Conservation (phyloP, 2,329 filamentous ascomycete species). For the Bipolaris victoriae region DNA sequence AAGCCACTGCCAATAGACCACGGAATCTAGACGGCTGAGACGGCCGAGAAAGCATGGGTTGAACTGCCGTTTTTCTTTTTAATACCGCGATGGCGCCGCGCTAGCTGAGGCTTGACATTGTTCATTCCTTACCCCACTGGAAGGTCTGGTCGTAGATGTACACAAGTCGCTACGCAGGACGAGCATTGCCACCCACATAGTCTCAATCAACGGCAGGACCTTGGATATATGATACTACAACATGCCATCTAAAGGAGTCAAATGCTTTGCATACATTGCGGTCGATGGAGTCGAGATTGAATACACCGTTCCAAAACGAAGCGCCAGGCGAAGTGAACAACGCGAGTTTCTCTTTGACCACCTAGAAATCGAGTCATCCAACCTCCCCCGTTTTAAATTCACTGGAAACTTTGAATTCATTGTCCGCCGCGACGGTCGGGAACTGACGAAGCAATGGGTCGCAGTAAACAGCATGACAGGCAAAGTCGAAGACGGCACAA, state of each 20-base stretch:
- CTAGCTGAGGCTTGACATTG: neutral
- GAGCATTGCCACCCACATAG: neutral
- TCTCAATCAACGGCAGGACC: neutral
- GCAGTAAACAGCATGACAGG: constrained; percentile 57
- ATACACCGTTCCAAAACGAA: constrained; percentile 52
- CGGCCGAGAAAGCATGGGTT: constrained; percentile 10
- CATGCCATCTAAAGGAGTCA: constrained; percentile 47
- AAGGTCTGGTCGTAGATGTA: neutral
- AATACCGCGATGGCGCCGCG: constrained; percentile 4
- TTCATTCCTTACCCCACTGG: neutral
- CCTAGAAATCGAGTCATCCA: constrained; percentile 55
- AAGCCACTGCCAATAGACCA: constrained; percentile 15
- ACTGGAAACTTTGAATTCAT: constrained; percentile 55
- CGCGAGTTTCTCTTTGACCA: constrained; percentile 50
- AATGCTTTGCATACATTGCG: constrained; percentile 42
- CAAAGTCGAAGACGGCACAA: constrained; percentile 50
- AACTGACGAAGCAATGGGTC: constrained; percentile 54
- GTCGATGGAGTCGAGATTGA: constrained; percentile 53
- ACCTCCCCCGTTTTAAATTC: constrained; percentile 54
- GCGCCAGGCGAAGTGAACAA: constrained; percentile 40
- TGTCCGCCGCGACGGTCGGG: constrained; percentile 46
- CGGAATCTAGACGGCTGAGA: constrained; percentile 9
- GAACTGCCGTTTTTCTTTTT: neutral
- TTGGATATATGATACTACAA: neutral
- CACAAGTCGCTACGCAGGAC: neutral